Conservation (phyloP, 2,329 filamentous ascomycete genomes). For the Cladosporium austrohemisphaericum region DNA sequence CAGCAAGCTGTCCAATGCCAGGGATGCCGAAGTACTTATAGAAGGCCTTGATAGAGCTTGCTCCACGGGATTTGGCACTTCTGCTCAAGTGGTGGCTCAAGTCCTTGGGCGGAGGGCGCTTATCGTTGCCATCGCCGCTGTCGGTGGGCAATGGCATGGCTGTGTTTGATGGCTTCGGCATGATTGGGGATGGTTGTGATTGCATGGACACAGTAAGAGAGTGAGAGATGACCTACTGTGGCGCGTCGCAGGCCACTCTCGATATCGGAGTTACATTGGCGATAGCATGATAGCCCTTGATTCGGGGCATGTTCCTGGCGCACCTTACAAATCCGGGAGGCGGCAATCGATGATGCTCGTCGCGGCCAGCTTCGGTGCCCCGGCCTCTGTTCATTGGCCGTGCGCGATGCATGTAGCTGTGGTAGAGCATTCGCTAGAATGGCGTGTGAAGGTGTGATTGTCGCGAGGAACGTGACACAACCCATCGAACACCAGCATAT, state of each 20-base stretch:
- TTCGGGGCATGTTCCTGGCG: conserved; percentile 1
- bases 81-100: conserved; percentile 75
- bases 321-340: conserved; percentile 11
- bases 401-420: not conserved
- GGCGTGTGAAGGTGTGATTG: conserved; percentile 3
- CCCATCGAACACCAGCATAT: not conserved
- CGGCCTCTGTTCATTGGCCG: not conserved
- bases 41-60: conserved; percentile 71
- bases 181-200: not conserved
- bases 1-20: conserved; percentile 59
- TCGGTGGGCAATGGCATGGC: conserved; percentile 8
- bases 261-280: no score
- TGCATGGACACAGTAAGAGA: not conserved
- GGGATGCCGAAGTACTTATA: conserved; percentile 77
- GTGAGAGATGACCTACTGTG: not conserved
- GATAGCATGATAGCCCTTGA: no score
- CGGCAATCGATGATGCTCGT: conserved; percentile 15
- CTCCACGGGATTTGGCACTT: conserved; percentile 60
- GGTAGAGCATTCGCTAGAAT: not conserved
- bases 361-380: not conserved
- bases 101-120: conserved; percentile 58
- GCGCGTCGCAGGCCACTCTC: no score
- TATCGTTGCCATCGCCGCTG: conserved; percentile 20
- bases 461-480: not conserved
- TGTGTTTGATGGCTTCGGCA: conserved; percentile 8